These are phyloP conservation scores for Dalbergia cochinchinensis DNA, from an alignment of 306 rosid genomes.

Conservation along the genomic window DNA sequence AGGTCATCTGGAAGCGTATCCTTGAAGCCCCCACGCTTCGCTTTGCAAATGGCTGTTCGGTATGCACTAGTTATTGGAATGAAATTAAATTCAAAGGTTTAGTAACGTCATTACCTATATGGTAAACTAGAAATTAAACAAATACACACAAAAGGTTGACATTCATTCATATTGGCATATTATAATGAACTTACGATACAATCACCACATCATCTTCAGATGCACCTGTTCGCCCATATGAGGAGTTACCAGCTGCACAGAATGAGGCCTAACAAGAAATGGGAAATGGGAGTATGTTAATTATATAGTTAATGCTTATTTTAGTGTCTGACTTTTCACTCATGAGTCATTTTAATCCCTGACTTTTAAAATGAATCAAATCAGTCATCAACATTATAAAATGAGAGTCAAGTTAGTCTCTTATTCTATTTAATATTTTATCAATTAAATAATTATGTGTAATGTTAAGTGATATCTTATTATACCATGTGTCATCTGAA, in stretches of 20 bases:
- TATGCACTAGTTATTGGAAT: conserved; percentile 61
- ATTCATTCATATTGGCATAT: conserved; percentile 22
- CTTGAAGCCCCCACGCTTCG: conserved; percentile 90
- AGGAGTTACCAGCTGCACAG: conserved; percentile 65
- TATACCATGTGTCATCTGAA: too few relatives aligned
- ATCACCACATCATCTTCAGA: conserved; percentile 87
- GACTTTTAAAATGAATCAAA: too few relatives aligned
- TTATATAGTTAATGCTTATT: too few relatives aligned
- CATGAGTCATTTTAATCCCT: too few relatives aligned
- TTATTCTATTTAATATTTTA: too few relatives aligned
- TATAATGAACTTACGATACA: conserved; percentile 73
- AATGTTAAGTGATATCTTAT: too few relatives aligned
- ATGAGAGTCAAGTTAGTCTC: too few relatives aligned
- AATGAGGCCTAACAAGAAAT: conserved; percentile 62
- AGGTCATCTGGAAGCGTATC: conserved; percentile 91
- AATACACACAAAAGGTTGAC: not conserved
- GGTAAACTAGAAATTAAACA: not conserved
- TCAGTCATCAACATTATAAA: too few relatives aligned
- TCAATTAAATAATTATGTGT: too few relatives aligned
- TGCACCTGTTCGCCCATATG: conserved; percentile 52
- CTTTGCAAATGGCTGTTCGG: conserved; percentile 88
- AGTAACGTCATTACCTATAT: conserved; percentile 5
- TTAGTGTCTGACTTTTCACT: too few relatives aligned
- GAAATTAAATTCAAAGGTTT: not conserved
- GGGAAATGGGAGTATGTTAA: not conserved